Evolutionary conservation across 306 rosid genomes (phyloP).

Genomic region (barrel medic (Medicago truncatula)): MtrunA17r5.0-ANR NC_053044.1:4659001-4659500

Average conservation of each 20-base stretch:
- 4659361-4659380: constrained; percentile 48
- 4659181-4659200: constrained; percentile 44
- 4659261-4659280: constrained; percentile 48
- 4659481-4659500: constrained; percentile 41
- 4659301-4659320: constrained; percentile 49
- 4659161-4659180: constrained; percentile 42
- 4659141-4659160: constrained; percentile 44
- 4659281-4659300: constrained; percentile 52
- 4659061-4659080: not conserved
- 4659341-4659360: constrained; percentile 51
- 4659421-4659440: constrained; percentile 39
- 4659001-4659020: constrained; percentile 27
- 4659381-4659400: constrained; percentile 6
- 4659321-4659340: constrained; percentile 8
- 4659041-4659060: constrained; percentile 28
- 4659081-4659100: constrained; percentile 40
- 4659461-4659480: not conserved
- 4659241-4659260: constrained; percentile 45
- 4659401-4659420: constrained; percentile 54
- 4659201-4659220: constrained; percentile 40
- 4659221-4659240: constrained; percentile 36
- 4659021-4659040: constrained; percentile 42
- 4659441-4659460: constrained; percentile 46
- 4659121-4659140: constrained; percentile 42
- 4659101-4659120: constrained; percentile 44